These are phyloP conservation scores for Oidium heveae DNA, from an alignment of 2,329 filamentous ascomycete species.

Conservation along the genomic window DNA sequence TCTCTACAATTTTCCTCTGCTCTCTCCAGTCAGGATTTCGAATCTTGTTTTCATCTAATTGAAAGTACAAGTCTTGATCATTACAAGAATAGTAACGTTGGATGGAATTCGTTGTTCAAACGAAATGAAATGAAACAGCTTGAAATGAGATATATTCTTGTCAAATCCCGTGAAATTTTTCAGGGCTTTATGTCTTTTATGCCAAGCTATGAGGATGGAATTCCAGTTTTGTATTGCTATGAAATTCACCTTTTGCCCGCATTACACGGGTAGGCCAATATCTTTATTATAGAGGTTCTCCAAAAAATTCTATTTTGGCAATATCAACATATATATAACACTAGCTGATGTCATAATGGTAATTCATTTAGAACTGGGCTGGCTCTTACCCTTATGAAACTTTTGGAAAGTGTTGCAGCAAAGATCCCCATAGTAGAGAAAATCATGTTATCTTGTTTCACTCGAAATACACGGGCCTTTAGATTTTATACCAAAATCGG, in stretches of 20 bases:
- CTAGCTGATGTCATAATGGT: no score
- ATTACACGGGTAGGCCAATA: conserved; percentile 23
- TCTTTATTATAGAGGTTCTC: no score
- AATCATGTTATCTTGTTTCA: conserved; percentile 51
- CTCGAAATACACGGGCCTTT: conserved; percentile 29
- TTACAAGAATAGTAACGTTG: conserved; percentile 34
- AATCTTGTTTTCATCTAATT: conserved; percentile 29
- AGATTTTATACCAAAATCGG: conserved; percentile 36
- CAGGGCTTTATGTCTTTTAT: conserved; percentile 40
- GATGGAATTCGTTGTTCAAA: conserved; percentile 39
- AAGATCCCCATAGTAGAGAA: conserved; percentile 31
- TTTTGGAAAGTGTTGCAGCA: conserved; percentile 26
- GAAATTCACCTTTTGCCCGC: conserved; percentile 42
- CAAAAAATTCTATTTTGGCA: no score
- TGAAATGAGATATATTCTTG: conserved; percentile 43
- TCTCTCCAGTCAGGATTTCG: conserved; percentile 21
- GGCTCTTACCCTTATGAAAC: conserved; percentile 30
- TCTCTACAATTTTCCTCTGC: conserved; percentile 17
- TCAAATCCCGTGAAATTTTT: conserved; percentile 19
- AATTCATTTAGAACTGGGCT: conserved; percentile 28
- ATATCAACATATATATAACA: no score
- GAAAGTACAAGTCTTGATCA: conserved; percentile 35
- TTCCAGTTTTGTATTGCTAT: conserved; percentile 51
- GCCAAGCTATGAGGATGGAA: conserved; percentile 41
- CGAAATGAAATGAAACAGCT: conserved; percentile 39